Percentiles rank a stretch among this genome's conserved stretches.
These are phyloP conservation scores for Dothideomycetidae sp. DNA, from an alignment of 2,329 filamentous ascomycete genomes.

Conservation along the genomic window DNA sequence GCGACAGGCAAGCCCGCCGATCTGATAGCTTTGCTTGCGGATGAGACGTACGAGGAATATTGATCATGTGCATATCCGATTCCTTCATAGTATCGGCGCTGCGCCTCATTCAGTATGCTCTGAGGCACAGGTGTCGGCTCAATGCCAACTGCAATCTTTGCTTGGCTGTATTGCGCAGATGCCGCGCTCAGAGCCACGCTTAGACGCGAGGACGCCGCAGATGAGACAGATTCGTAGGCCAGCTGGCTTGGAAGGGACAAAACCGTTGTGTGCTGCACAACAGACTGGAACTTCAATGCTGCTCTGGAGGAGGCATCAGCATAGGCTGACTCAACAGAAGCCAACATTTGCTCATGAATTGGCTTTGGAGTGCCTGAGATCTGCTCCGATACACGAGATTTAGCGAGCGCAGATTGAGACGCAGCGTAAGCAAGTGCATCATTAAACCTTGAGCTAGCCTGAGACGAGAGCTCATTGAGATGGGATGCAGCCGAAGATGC, in stretches of 20 bases:
- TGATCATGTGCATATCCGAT: constrained; percentile 64
- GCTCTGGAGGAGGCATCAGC: constrained; percentile 50
- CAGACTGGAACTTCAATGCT: constrained; percentile 42
- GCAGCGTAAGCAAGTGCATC: constrained; percentile 51
- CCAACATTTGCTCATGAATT: constrained; percentile 52
- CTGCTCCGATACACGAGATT: constrained; percentile 51
- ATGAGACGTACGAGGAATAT: constrained; percentile 60
- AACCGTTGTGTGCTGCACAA: constrained; percentile 39
- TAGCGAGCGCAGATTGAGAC: constrained; percentile 53
- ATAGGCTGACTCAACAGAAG: constrained; percentile 55
- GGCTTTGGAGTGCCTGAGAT: constrained; percentile 56
- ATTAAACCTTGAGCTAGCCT: constrained; percentile 44
- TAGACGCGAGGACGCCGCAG: constrained; percentile 55
- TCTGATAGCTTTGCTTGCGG: constrained; percentile 56
- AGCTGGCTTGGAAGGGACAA: constrained; percentile 27
- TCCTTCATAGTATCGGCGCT: constrained; percentile 62
- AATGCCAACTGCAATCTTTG: constrained; percentile 51
- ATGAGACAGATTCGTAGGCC: constrained; percentile 43
- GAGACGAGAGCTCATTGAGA: constrained; percentile 31
- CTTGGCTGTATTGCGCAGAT: constrained; percentile 54
- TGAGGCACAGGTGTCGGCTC: constrained; percentile 45
- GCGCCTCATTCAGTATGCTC: constrained; percentile 42
- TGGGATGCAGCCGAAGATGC: constrained; percentile 22
- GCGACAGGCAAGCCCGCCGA: constrained; percentile 38
- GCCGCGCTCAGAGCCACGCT: constrained; percentile 57